Evolutionary conservation across 2,329 filamentous ascomycete species (phyloP), one percentile per base, ranked within the genome.

Genomic region (Colletotrichum abscissum): DNA sequence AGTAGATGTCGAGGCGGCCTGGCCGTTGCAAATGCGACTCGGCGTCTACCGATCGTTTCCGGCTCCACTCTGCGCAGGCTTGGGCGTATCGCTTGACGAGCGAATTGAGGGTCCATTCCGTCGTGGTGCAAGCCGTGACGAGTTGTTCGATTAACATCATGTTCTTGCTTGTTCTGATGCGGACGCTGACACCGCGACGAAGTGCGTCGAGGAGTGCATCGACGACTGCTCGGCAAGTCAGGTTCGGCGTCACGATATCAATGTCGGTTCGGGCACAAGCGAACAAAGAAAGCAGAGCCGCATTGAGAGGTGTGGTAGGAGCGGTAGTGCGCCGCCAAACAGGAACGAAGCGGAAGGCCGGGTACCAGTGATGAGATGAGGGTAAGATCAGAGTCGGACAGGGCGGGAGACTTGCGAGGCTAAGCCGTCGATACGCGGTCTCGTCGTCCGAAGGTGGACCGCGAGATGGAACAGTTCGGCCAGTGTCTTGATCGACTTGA

Each of bases 141-240:
- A 97, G 84, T 80, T 97, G 94, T 82, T 97, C 94, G 35, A 94
- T 82, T 19, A 93, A 79, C 93, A 95, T 95, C 86, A 95, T 91
- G 16, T 86, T 85, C 72, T 88, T 87, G 75, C 91, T 92, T 0
- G 93, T 95, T 7, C 93, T 85, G 56, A 95, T 88, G 8, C 85
- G 85, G 1, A 97, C 90, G 67, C 92, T 82, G 12, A 97, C 88
- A 1, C 94, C 93, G 1, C 93, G 88, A 4, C 82, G 76, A 0
- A 96, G 82, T 0, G 93, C 92, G 1, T 83, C 83, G 1, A 93
- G 76, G 0, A 97, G 80, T 0, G 89, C 90, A 0, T 88, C 82
- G 0, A 95, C 82, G 0, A 94, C 90, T 0, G 92, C 87, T 60
- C 86, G 85, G 0, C 91, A 91, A 0, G 94, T 97, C 1, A 97